phyloP scores from a whole-genome alignment of 1,284 basidiomycete genomes.

The Heterobasidion occidentale region DNA sequence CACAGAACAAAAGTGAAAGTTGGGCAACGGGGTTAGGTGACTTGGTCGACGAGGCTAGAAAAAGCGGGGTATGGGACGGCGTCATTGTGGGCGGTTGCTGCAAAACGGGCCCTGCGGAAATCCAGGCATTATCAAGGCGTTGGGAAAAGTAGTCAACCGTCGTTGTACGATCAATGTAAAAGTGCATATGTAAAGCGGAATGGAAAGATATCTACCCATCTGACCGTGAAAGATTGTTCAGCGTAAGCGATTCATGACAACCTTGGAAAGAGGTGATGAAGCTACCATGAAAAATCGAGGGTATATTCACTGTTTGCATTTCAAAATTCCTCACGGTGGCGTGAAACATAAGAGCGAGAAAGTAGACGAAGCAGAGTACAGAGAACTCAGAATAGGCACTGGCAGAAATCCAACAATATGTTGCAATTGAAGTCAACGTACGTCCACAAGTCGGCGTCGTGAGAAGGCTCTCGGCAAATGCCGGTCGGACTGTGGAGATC shows the following conservation, averaged over 20 bases:
- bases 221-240: too few species aligned
- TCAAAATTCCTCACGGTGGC: too few species aligned
- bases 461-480: constrained; percentile 7
- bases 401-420: too few species aligned
- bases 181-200: background rate
- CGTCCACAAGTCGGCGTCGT: background rate
- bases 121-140: constrained; percentile 18
- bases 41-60: constrained; percentile 18
- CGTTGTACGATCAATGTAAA: background rate
- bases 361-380: too few species aligned
- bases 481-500: constrained; percentile 10
- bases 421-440: too few species aligned
- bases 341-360: too few species aligned
- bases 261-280: too few species aligned
- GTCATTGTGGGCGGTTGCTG: constrained; percentile 71
- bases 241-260: too few species aligned
- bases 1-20: constrained; percentile 9
- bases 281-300: too few species aligned
- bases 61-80: constrained; percentile 36
- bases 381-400: too few species aligned
- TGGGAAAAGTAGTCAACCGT: background rate
- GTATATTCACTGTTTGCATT: too few species aligned
- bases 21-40: constrained; percentile 39
- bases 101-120: constrained; percentile 50
- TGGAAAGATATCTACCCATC: background rate